phyloP scores from a whole-genome alignment of 192 early-diverging fungal species.

The Podochytrium sp. region DNA sequence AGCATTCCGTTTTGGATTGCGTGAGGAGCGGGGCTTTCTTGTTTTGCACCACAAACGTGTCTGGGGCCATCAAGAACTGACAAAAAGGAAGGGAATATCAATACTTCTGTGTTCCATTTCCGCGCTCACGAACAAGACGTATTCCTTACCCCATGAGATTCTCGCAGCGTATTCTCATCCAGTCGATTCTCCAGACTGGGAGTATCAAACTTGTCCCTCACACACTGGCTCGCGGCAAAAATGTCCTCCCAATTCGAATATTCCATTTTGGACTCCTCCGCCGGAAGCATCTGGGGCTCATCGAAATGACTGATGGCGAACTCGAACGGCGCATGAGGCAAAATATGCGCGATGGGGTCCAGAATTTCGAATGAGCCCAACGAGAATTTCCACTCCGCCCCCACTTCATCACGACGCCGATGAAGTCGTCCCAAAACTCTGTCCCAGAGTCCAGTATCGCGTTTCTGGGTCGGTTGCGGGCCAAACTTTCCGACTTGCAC shows the following conservation, averaged over 20 bases:
- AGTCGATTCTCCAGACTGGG: not conserved
- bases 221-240: not conserved
- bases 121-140: not conserved
- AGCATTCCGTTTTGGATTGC: constrained; percentile 23
- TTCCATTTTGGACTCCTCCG: not conserved
- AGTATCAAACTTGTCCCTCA: not conserved
- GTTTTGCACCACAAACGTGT: not conserved
- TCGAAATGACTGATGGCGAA: constrained; percentile 1
- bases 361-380: not conserved
- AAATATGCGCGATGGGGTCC: not conserved
- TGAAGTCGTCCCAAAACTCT: not conserved
- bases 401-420: not conserved
- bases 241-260: constrained; percentile 5
- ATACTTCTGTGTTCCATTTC: too few relatives aligned
- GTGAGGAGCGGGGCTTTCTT: constrained; percentile 4
- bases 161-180: not conserved
- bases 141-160: not conserved
- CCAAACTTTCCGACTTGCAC: not conserved
- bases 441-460: not conserved
- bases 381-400: not conserved
- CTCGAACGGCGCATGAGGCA: not conserved
- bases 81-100: not conserved
- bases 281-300: constrained; percentile 17
- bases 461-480: not conserved
- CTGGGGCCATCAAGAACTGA: constrained; percentile 12